Base-by-base conservation (phyloP, 495 filamentous ascomycete species). In the Xylona heveae region DNA sequence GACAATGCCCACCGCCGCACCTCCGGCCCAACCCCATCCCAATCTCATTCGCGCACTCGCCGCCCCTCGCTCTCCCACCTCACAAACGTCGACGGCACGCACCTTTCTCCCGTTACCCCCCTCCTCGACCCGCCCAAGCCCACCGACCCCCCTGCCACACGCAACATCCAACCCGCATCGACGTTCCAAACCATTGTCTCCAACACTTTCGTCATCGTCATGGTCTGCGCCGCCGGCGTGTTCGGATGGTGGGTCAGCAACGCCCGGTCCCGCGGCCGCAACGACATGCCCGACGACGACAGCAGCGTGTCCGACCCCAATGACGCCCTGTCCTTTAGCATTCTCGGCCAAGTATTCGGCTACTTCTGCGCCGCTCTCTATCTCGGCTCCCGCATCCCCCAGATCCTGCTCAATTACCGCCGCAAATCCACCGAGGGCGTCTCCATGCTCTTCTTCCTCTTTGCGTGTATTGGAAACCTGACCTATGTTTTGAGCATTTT, bases 401-500 rank as follows among this genome's bases (percentile, higher is more conserved):
- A 97, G 50, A 58, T 97, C 5, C 55, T 93, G 3, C 66, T 94
- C 19, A 97, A 97, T 47, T 85, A 74, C 52, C 64, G 73, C 1
- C 71, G 88, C 24, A 92, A 88, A 50, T 77, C 69, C 19, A 93
- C 83, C 1, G 84, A 93, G 19, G 88, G 85, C 2, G 70, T 97
- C 4, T 82, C 76, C 13, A 61, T 92, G 42, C 58, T 97, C 0
- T 97, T 97, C 57, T 97, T 97, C 56, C 55, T 95, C 12, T 97
- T 97, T 46, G 88, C 85, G 5, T 93, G 83, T 48, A 64, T 94
- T 14, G 88, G 88, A 2, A 97, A 97, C 44, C 42, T 85, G 34
- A 92, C 85, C 0, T 97, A 90, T 44, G 82, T 94, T 4, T 46
- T 92, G 12, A 77, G 68, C n/a, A 95, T 97, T 24, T 54, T 95